Evolutionary conservation across 2,329 filamentous ascomycete species (phyloP).

Genomic region (Didymella exigua): DNA sequence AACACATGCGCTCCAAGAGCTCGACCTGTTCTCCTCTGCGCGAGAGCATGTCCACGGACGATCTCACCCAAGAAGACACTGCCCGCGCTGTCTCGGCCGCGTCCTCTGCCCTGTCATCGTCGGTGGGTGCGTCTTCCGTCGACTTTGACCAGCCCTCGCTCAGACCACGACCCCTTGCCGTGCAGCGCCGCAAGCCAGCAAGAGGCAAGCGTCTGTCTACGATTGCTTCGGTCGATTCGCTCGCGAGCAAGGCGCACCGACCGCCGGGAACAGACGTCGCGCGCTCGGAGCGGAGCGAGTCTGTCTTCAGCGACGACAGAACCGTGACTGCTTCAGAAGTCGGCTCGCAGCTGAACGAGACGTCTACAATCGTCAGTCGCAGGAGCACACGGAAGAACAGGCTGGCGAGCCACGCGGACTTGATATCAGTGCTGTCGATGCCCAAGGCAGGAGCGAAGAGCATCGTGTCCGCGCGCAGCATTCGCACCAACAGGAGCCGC

Average conservation of each 20-base stretch:
- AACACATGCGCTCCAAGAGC: slow-evolving; percentile 51
- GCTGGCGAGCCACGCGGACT: slow-evolving; percentile 88
- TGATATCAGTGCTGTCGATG: slow-evolving; percentile 88
- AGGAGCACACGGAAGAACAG: slow-evolving; percentile 63
- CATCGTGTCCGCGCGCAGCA: slow-evolving; percentile 76
- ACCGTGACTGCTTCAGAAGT: slow-evolving; percentile 36
- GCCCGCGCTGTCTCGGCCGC: slow-evolving; percentile 33
- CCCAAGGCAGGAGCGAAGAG: slow-evolving; percentile 68
- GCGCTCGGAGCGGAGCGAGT: slow-evolving; percentile 33
- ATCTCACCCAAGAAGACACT: slow-evolving; percentile 21
- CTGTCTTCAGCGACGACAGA: slow-evolving; percentile 24
- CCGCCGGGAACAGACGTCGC: slow-evolving; percentile 35
- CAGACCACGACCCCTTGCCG: slow-evolving; percentile 44
- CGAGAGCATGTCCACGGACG: slow-evolving; percentile 33
- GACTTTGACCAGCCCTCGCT: slow-evolving; percentile 42
- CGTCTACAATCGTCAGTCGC: slow-evolving; percentile 50
- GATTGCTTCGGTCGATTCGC: slow-evolving; percentile 63
- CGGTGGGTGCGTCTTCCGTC: slow-evolving; percentile 41
- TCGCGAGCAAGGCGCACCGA: slow-evolving; percentile 47
- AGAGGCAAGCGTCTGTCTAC: slow-evolving; percentile 64
- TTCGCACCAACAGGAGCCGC: slow-evolving; percentile 73
- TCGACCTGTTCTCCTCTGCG: slow-evolving; percentile 39
- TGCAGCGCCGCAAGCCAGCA: slow-evolving; percentile 56
- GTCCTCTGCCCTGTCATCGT: slow-evolving; percentile 44
- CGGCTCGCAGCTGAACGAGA: slow-evolving; percentile 39